A percentile compares a stretch with the other conserved stretches of the same genome.
phyloP scores from a whole-genome alignment of 768 basidiomycete genomes.

The Lanmaoa rubissima region DNA sequence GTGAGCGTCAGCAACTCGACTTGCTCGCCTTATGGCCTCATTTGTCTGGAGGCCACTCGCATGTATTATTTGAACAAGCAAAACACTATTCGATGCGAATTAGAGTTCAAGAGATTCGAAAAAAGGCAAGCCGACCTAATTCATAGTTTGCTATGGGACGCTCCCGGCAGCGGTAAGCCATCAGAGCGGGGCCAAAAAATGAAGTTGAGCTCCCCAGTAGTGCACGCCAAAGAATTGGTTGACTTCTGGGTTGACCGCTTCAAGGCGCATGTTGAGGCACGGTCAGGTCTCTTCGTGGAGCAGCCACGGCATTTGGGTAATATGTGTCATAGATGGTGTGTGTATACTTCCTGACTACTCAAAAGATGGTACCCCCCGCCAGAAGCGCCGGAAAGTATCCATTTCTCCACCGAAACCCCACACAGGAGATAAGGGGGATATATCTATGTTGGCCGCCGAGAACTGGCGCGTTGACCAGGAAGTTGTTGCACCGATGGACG shows the following conservation, averaged over 20 bases:
- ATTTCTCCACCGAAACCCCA: not conserved
- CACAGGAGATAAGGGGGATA: not conserved
- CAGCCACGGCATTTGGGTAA: conserved; percentile 12
- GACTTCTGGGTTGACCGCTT: conserved; percentile 77
- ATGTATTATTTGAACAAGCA: conserved; percentile 68
- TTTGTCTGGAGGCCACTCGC: conserved; percentile 49
- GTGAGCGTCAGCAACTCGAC: conserved; percentile 32
- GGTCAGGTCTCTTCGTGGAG: conserved; percentile 34
- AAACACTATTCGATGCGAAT: conserved; percentile 46
- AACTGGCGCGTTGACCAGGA: conserved; percentile 17
- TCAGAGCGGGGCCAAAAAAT: not conserved
- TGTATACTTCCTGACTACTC: conserved; percentile 3
- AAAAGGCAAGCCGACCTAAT: conserved; percentile 53
- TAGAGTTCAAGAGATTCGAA: conserved; percentile 52
- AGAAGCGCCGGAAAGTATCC: conserved; percentile 48
- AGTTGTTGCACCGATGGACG: conserved; percentile 3
- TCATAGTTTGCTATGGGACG: conserved; percentile 65
- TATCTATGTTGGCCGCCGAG: not conserved
- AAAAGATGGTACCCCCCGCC: conserved; percentile 39
- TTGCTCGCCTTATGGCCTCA: not conserved
- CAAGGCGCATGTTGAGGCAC: conserved; percentile 66
- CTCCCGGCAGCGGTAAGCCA: conserved; percentile 59
- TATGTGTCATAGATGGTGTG: not conserved
- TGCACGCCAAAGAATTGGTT: conserved; percentile 61
- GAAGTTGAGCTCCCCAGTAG: conserved; percentile 35